Conservation (phyloP, 306 rosid species). For the Oxytropis ochrocephala region DNA sequence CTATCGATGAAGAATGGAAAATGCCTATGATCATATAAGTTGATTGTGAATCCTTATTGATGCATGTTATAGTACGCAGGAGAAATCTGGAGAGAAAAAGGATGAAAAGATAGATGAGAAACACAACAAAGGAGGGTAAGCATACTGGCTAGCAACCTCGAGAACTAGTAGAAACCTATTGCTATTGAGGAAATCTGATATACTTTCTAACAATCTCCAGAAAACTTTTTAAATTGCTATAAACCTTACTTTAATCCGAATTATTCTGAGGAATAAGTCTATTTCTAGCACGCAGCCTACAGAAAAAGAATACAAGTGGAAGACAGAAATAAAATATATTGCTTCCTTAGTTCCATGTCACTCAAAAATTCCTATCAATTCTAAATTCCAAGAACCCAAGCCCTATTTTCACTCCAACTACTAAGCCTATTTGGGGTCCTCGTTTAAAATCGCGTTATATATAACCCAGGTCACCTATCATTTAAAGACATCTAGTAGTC, state of each 20-base stretch:
- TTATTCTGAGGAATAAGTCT: neutral
- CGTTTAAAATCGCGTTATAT: neutral
- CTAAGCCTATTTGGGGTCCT: neutral
- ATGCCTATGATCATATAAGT: too few species aligned
- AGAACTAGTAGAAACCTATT: neutral
- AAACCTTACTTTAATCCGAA: neutral
- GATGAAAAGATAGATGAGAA: too few species aligned
- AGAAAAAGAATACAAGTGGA: neutral
- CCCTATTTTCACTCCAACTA: slow-evolving; percentile 5
- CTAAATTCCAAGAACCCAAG: neutral
- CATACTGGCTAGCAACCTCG: neutral
- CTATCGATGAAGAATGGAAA: too few species aligned
- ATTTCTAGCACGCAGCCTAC: neutral
- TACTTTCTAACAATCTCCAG: neutral
- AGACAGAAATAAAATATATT: neutral
- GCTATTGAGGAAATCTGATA: neutral
- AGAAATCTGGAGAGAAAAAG: too few species aligned
- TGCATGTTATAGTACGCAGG: too few species aligned
- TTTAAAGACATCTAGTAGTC: neutral
- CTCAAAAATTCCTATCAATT: neutral
- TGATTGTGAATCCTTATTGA: too few species aligned
- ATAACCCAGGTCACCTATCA: neutral
- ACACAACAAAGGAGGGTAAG: neutral
- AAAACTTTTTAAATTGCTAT: neutral
- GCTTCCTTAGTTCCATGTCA: neutral